A percentile compares a stretch with the other conserved stretches of the same genome.
phyloP scores from a whole-genome alignment of 139 green algal genomes.

The Ettlia oleoabundans region DNA sequence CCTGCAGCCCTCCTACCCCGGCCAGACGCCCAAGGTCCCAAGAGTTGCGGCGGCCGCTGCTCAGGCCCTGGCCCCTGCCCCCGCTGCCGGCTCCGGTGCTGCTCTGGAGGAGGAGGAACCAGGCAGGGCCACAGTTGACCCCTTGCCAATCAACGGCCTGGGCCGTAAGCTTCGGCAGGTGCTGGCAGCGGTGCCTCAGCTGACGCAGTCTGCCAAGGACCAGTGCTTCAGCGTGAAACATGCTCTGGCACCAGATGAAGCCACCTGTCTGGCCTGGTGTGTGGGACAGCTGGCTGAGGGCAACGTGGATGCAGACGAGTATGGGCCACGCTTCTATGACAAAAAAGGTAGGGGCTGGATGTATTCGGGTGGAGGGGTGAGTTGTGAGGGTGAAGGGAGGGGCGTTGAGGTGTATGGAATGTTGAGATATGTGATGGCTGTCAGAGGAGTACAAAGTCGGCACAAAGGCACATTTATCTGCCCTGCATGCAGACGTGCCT shows the following conservation, averaged over 20 bases:
- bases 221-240: slow-evolving; percentile 17
- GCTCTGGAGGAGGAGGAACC: too few species aligned
- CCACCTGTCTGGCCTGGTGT: not conserved
- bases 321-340: not conserved
- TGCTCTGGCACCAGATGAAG: slow-evolving; percentile 8
- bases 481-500: too few species aligned
- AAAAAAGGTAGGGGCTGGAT: too few species aligned
- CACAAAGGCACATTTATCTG: too few species aligned
- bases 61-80: not conserved
- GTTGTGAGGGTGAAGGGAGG: not conserved
- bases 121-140: not conserved
- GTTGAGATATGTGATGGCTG: too few species aligned
- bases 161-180: slow-evolving; percentile 9
- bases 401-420: not conserved
- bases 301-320: not conserved
- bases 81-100: not conserved
- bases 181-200: not conserved
- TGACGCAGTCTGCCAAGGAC: not conserved
- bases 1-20: not conserved
- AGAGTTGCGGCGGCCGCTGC: not conserved
- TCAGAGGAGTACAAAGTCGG: too few species aligned
- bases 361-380: too few species aligned
- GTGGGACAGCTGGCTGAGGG: slow-evolving; percentile 4
- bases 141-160: slow-evolving; percentile 11
- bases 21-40: not conserved